A percentile compares a stretch with the other conserved stretches of the same genome.
phyloP scores from a whole-genome alignment of 352 stramenopile genomes.

The Aphanomyces astaci region DNA sequence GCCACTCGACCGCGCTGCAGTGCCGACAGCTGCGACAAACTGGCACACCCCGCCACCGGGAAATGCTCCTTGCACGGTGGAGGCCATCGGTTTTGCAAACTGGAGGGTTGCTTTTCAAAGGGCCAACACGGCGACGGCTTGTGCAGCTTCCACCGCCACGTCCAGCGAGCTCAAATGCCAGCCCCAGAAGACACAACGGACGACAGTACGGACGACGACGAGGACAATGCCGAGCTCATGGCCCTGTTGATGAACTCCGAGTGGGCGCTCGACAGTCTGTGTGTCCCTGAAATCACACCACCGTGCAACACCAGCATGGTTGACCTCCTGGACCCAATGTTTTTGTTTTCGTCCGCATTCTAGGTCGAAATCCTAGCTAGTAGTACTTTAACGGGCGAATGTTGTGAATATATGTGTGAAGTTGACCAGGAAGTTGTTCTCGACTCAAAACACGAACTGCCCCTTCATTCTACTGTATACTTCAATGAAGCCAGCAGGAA shows the following conservation, averaged over 20 bases:
- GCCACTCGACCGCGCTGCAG: background rate
- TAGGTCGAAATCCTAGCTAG: too few species aligned
- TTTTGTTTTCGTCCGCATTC: too few species aligned
- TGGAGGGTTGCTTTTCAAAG: background rate
- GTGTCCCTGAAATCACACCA: background rate
- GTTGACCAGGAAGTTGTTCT: too few species aligned
- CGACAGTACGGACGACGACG: background rate
- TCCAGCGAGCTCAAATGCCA: background rate
- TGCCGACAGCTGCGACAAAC: background rate
- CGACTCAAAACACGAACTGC: too few species aligned
- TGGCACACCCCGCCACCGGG: background rate
- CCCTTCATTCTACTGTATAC: too few species aligned
- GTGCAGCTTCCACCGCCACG: background rate
- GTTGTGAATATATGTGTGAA: too few species aligned
- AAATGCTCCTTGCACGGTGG: background rate
- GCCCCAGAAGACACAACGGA: background rate
- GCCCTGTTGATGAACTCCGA: background rate
- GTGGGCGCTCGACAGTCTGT: background rate
- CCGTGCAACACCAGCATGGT: background rate
- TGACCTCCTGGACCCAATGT: conserved; percentile 1
- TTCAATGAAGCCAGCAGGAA: too few species aligned
- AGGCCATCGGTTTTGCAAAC: background rate
- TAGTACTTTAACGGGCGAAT: too few species aligned
- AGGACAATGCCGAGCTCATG: background rate
- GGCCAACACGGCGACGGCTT: background rate